Conservation (phyloP, 148 eudicot species). For the Spergularia bocconei region DNA sequence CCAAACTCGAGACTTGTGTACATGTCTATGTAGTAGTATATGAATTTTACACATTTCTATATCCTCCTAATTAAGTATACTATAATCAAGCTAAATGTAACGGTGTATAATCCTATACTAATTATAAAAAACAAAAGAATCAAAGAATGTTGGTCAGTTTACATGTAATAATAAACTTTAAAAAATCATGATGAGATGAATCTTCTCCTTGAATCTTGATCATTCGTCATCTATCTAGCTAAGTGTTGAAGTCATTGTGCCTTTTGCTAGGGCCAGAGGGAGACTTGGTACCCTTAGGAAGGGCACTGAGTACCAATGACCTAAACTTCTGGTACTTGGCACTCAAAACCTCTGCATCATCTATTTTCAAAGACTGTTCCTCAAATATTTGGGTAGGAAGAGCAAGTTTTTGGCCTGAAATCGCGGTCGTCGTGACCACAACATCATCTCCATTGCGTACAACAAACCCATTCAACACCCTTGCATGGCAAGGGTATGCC, state of each 20-base stretch:
- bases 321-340: slow-evolving; percentile 21
- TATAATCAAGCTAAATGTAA: background rate
- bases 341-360: background rate
- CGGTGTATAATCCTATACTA: background rate
- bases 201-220: background rate
- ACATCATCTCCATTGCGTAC: background rate
- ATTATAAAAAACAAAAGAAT: slow-evolving; percentile 13
- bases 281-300: slow-evolving; percentile 23
- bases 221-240: background rate
- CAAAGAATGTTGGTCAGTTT: slow-evolving; percentile 14
- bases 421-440: background rate
- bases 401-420: background rate
- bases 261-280: slow-evolving; percentile 24
- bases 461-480: slow-evolving; percentile 16
- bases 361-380: background rate
- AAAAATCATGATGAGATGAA: background rate
- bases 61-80: too few relatives aligned
- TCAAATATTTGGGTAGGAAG: background rate
- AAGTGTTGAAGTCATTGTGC: slow-evolving; percentile 26
- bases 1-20: too few relatives aligned
- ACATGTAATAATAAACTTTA: background rate
- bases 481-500: slow-evolving; percentile 23
- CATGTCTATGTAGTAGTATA: too few relatives aligned
- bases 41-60: background rate
- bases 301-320: slow-evolving; percentile 26